Evolutionary conservation across 352 stramenopile genomes (phyloP), one percentile per base, ranked within the genome.

Genomic region (Pseudoperonospora humuli): DNA sequence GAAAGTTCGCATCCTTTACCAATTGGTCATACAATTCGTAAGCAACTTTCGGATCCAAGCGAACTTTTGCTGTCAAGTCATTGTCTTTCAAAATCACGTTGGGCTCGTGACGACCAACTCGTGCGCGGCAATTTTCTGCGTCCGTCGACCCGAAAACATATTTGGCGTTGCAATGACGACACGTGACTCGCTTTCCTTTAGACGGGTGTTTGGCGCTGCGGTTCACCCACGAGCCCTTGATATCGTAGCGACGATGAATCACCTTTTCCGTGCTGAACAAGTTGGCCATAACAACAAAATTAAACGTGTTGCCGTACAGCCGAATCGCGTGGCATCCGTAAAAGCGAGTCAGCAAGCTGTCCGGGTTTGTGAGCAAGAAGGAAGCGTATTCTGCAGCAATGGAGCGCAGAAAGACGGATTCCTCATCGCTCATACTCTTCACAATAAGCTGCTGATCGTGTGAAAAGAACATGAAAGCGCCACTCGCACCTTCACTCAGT

Each of bases 241-340:
- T 88, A 39, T 93, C 81, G 54, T 93, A 93, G 5, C 81, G 72
- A 14, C 77, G 76, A 28, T 93, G 81, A 41, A 93, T 91, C 14
- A 86, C 78, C 27, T 80, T 82, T 18, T 86, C 72, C 9, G 70
- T 87, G 41, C 70, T 89, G 42, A 93, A 93, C 18, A 93, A 42
- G 35, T 93, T 93, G 5, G 78, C 75, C 81, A 93, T 93, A 17
- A 93, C 81, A 14, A 93, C 78, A 44, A 93, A 93, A 61, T 93
- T 86, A 58, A 93, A 93, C 32, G 78, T 91, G 53, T 88, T 93
- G 57, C 79, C 79, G 50, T 93, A 93, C 17, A 93, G 23, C 0
- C 80, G 74, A 41, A 93, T 89, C 5, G 80, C 79, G 57, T 93
- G 80, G 21, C 80, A 93, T 15, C 80, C 80, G 34, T 84, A 93